These are phyloP conservation scores for Tylopilus sp. DNA, from an alignment of 768 basidiomycete species.

Conservation along the genomic window DNA sequence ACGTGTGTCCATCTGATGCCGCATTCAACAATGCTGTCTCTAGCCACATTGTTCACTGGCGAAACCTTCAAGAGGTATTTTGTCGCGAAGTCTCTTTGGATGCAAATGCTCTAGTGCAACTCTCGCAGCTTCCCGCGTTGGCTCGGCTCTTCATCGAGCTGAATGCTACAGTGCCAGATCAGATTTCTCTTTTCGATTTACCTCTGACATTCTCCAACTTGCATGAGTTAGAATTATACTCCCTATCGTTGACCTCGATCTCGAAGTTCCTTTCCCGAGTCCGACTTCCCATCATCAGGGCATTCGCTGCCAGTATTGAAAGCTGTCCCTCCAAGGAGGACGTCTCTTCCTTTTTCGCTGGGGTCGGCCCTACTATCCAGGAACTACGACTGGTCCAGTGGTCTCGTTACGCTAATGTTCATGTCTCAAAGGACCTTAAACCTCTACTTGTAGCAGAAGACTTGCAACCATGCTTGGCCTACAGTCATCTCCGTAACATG, in stretches of 20 bases:
- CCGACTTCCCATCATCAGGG: background rate
- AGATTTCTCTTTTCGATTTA: background rate
- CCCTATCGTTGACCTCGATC: background rate
- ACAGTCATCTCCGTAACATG: background rate
- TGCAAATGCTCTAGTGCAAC: background rate
- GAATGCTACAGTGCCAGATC: background rate
- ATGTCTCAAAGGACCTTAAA: background rate
- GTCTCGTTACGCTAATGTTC: too few relatives aligned
- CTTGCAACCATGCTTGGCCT: background rate
- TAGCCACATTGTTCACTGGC: background rate
- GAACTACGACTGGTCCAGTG: background rate
- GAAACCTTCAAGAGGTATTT: background rate
- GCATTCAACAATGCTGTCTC: background rate
- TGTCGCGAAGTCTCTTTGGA: background rate
- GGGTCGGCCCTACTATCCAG: background rate
- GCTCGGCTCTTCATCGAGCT: background rate
- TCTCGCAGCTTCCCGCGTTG: background rate
- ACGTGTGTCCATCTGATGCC: background rate
- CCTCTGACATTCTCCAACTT: background rate
- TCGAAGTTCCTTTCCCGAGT: background rate
- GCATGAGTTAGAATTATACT: background rate
- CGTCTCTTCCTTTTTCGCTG: background rate
- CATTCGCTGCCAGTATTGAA: background rate
- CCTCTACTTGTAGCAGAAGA: background rate
- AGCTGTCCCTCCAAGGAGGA: background rate